Conservation (phyloP, 2,329 filamentous ascomycete genomes). For the Fusarium chaquense region DNA sequence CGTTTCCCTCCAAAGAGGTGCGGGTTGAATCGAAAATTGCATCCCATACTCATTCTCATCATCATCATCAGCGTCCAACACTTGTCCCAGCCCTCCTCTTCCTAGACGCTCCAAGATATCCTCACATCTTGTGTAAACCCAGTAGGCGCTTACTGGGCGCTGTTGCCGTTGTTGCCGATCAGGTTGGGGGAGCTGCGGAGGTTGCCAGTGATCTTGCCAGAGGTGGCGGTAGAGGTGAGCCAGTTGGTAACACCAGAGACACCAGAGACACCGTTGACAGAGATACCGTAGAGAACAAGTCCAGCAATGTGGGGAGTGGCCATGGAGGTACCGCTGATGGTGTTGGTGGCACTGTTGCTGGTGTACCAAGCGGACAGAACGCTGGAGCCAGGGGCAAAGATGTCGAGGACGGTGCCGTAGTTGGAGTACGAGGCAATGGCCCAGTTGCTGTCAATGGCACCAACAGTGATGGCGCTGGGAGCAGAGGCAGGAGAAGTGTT, state of each 20-base stretch:
- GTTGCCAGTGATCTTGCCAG: constrained; percentile 55
- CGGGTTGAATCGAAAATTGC: constrained; percentile 10
- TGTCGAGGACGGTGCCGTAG: constrained; percentile 61
- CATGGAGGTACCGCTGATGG: constrained; percentile 73
- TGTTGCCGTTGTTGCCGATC: constrained; percentile 63
- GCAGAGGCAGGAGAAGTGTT: constrained; percentile 51
- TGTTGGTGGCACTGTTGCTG: constrained; percentile 57
- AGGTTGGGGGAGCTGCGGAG: constrained; percentile 60
- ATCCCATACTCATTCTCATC: constrained; percentile 1
- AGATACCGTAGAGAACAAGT: constrained; percentile 62
- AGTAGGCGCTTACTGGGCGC: constrained; percentile 42
- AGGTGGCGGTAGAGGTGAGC: constrained; percentile 57
- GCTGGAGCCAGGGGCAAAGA: constrained; percentile 63
- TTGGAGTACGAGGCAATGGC: constrained; percentile 62
- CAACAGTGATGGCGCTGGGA: constrained; percentile 51
- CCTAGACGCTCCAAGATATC: background rate
- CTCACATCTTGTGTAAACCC: background rate
- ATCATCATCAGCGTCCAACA: background rate
- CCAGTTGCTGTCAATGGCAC: constrained; percentile 54
- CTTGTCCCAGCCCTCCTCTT: background rate
- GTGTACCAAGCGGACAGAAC: constrained; percentile 64
- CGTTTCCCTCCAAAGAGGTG: constrained; percentile 4
- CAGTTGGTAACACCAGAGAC: constrained; percentile 55
- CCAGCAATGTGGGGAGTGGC: constrained; percentile 71
- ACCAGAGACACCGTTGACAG: constrained; percentile 55